Evolutionary conservation across 1,139 yeast genomes (phyloP).

Genomic region (Pichia sp.): DNA sequence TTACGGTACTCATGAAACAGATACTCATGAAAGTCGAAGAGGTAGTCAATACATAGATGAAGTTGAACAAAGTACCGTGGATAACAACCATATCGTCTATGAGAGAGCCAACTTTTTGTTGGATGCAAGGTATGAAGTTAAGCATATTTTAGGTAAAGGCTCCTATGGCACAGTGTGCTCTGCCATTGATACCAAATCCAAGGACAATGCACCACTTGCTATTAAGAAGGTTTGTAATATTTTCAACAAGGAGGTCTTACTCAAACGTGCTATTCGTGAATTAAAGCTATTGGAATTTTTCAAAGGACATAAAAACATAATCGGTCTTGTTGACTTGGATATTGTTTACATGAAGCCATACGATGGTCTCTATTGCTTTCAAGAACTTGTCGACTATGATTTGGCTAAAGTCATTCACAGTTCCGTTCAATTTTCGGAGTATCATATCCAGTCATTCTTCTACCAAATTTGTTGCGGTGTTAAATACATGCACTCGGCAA

Average conservation of each 20-base stretch:
- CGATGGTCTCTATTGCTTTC: slow-evolving; percentile 82
- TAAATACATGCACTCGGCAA: slow-evolving; percentile 92
- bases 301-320: slow-evolving; percentile 75
- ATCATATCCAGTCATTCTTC: slow-evolving; percentile 66
- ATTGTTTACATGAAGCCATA: slow-evolving; percentile 57
- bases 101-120: slow-evolving; percentile 37
- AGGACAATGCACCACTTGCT: slow-evolving; percentile 40
- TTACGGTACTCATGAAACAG: not conserved
- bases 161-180: slow-evolving; percentile 87
- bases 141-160: slow-evolving; percentile 71
- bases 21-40: slow-evolving; percentile 1
- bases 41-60: too few relatives aligned
- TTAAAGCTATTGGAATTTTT: slow-evolving; percentile 70
- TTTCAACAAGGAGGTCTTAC: slow-evolving; percentile 53
- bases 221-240: slow-evolving; percentile 72
- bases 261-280: slow-evolving; percentile 74
- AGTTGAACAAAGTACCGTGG: slow-evolving; percentile 5
- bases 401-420: slow-evolving; percentile 73
- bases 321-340: slow-evolving; percentile 67
- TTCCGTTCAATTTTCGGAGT: slow-evolving; percentile 70
- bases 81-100: slow-evolving; percentile 4
- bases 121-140: slow-evolving; percentile 56
- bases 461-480: slow-evolving; percentile 90
- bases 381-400: slow-evolving; percentile 76
- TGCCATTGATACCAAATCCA: slow-evolving; percentile 52